Evolutionary conservation across 2,329 filamentous ascomycete genomes (phyloP), one percentile per base, ranked within the genome.

Genomic region (Hymenoscyphus occultus): DNA sequence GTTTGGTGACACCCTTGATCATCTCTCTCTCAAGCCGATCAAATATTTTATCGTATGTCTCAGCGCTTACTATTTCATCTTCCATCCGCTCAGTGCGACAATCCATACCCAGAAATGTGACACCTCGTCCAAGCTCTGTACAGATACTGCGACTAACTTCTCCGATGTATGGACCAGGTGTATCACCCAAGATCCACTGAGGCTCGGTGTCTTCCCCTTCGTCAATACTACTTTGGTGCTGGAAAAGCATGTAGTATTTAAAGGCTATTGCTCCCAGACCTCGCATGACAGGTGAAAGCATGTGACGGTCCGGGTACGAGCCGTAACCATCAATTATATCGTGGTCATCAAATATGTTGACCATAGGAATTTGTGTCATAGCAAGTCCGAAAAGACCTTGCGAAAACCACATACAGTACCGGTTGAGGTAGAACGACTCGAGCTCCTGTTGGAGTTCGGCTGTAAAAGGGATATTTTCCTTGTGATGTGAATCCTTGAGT

Each of bases 161-260:
- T 22, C 88, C 86, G 75, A 99, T 97, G 75, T 97, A 99, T 0
- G 94, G 93, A 0, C 96, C 96, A 2, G 90, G 91, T 40, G 84
- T 82, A 31, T 84, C 80, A 5, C 95, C 95, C 3, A 98, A 79
- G 19, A 96, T 80, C 95, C 95, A 98, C 74, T 92, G 97, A 1
- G 94, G 92, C 76, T 99, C 96, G 2, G 90, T 86, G 42, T 84
- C 82, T 70, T 96, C 89, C 0, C 89, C 92, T 79, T 99, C 95
- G 57, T 89, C 86, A 0, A 86, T 80, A 3, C 96, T 82, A 70
- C 90, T 96, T 77, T 99, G 96, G 72, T 99, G 95, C 77, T 99
- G 95, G 80, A 99, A 99, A 9, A 99, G 84, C 88, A 99, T 90
- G 74, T 99, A 99, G 78, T 98, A 99, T 77, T 99, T 99, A 84